Evolutionary conservation across 1,284 basidiomycete species (phyloP), one percentile per base, ranked within the genome.

Genomic region (Cryptococcus sp.): DNA sequence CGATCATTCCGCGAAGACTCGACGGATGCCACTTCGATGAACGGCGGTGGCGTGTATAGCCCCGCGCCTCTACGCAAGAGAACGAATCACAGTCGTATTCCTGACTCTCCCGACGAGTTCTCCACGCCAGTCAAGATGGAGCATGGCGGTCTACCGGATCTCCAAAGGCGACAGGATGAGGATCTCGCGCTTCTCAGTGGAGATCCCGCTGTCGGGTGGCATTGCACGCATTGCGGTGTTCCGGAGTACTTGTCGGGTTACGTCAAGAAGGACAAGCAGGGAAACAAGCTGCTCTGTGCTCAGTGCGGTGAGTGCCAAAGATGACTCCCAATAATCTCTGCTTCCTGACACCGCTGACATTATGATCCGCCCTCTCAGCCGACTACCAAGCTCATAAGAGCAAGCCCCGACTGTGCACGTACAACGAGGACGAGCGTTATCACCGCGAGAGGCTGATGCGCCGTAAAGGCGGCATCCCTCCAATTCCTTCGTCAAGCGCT

Each of bases 281-380:
- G 93, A 23, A 88, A 92, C 71, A 93, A 93, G 78, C 89, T 87
- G 20, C 87, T 96, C 71, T 98, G 94, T 79, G 91, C 89, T 43
- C 85, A 86, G 30, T 97, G 94, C 79, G 91, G 93, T 89, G 82
- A 73, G 88, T 84, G 23, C 16, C 20, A 25, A 4, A 10, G 30
- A 10, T 10, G 2, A 10, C 10, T 8, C 5, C 2, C 13, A 8
- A 35, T 35, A 8, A 35, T 35, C 30, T 35, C 30, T 35, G 30
- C 30, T 10, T 35, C 5, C 8, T 13, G 13, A 10, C 30, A 35
- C 30, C 5, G 30, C 30, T 35, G 30, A 35, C 30, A 35, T 35
- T 35, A 8, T 13, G 2, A 2, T 35, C 13, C 8, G 30, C 10
- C 51, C n/a, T 4, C 40, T 7, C n/a, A 67, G 65, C 61, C 35